Conservation (phyloP, 140 eudicot species). For the Ambrosia hybrid region DNA sequence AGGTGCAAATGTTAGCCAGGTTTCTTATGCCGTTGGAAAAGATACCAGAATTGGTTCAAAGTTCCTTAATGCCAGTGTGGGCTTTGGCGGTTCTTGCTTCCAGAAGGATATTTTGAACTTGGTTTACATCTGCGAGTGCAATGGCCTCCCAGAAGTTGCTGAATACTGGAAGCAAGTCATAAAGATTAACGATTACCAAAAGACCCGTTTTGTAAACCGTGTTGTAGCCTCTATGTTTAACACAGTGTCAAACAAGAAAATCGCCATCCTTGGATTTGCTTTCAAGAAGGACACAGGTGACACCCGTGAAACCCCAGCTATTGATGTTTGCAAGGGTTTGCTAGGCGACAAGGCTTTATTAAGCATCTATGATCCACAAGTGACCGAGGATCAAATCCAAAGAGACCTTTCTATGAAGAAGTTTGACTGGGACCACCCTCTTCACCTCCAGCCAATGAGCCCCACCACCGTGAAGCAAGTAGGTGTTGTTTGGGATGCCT, state of each 20-base stretch:
- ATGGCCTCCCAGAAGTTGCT: slow-evolving; percentile 76
- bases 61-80: slow-evolving; percentile 69
- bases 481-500: slow-evolving; percentile 67
- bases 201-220: slow-evolving; percentile 68
- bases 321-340: slow-evolving; percentile 74
- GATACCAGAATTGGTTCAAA: slow-evolving; percentile 72
- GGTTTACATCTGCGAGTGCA: slow-evolving; percentile 74
- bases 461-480: slow-evolving; percentile 68
- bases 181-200: slow-evolving; percentile 69
- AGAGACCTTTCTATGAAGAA: slow-evolving; percentile 66
- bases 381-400: slow-evolving; percentile 75
- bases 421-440: slow-evolving; percentile 70
- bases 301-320: slow-evolving; percentile 73
- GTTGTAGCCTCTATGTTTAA: slow-evolving; percentile 77
- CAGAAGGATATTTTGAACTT: slow-evolving; percentile 64
- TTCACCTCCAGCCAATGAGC: slow-evolving; percentile 78
- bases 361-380: slow-evolving; percentile 78
- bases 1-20: slow-evolving; percentile 65
- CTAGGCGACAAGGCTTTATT: slow-evolving; percentile 57
- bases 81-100: slow-evolving; percentile 75
- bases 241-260: slow-evolving; percentile 67
- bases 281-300: slow-evolving; percentile 74
- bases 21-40: slow-evolving; percentile 66
- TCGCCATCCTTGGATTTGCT: slow-evolving; percentile 65
- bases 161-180: slow-evolving; percentile 80